Base-by-base conservation (phyloP, 768 basidiomycete genomes). In the Lactifluus volemus region DNA sequence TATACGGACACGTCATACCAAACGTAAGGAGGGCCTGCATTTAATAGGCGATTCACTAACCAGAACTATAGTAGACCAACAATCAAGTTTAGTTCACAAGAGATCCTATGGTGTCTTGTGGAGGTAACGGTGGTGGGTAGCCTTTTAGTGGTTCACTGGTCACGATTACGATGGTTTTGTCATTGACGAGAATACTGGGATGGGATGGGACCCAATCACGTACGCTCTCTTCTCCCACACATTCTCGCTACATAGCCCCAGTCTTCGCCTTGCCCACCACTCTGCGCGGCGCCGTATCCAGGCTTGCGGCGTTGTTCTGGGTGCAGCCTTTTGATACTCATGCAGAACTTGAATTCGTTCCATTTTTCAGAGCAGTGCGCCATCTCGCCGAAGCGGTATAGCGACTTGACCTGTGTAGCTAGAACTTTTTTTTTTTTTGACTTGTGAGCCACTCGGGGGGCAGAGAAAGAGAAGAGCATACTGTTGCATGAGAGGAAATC, bases 331-430 rank as follows among this genome's bases (percentile, higher is more conserved):
- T 93, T 96, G 63, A 88, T 75, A 62, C 84, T 86, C 77, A 96
- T 76, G 74, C 96, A 99, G 73, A 90, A 96, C 73, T 97, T 97
- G 80, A 96, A 95, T 68, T 96, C 94, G 60, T 92, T 86, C 70
- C 86, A 79, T 71, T 96, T 94, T 49, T 79, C 77, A 0, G 76
- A 77, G 73, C 95, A 98, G 57, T 84, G 81, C 0, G 82, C 74
- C 58, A 84, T 80, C 59, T 82, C 74, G 7, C 96, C 96, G 66
- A 87, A 84, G 69, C 96, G 83, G 73, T 98, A 98, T 55, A 98
- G 73, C 2, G 88, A 86, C 67, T 86, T 88, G 52, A 93, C 72
- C 73, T 98, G 96, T 19, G 83, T 80, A 42, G 84, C 83, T 15
- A 51, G 48, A 53, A 66, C 44, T 61, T 51, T 25, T 61, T 51